phyloP scores from a whole-genome alignment of 306 rosid species.

The Rubus parviflorus region DNA sequence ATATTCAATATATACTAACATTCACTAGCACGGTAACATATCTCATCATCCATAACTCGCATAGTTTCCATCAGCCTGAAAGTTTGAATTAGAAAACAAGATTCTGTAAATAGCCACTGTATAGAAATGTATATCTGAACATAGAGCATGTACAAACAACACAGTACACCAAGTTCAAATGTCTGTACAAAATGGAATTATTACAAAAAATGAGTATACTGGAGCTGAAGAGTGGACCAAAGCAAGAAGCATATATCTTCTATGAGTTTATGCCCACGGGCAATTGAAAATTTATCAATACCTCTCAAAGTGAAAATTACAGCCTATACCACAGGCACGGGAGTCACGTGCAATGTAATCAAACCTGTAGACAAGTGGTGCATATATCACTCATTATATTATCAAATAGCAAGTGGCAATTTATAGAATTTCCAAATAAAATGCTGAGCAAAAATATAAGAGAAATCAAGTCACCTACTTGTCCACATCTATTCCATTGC shows the following conservation, averaged over 20 bases:
- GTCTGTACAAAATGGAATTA: slow-evolving; percentile 6
- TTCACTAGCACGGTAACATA: slow-evolving; percentile 81
- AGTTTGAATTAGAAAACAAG: slow-evolving; percentile 17
- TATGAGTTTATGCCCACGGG: slow-evolving; percentile 13
- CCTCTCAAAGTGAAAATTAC: slow-evolving; percentile 87
- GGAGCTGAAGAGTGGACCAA: slow-evolving; percentile 21
- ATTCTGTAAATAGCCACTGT: slow-evolving; percentile 12
- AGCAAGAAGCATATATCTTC: slow-evolving; percentile 18
- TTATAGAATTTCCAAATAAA: slow-evolving; percentile 7
- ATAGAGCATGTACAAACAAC: slow-evolving; percentile 22
- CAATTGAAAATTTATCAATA: slow-evolving; percentile 26
- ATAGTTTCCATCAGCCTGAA: slow-evolving; percentile 83
- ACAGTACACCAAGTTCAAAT: slow-evolving; percentile 18
- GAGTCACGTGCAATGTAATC: slow-evolving; percentile 92
- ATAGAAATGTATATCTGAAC: neutral
- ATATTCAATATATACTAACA: slow-evolving; percentile 51
- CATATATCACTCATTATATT: slow-evolving; percentile 5
- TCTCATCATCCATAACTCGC: slow-evolving; percentile 81
- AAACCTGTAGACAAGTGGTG: slow-evolving; percentile 53
- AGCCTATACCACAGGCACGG: slow-evolving; percentile 90
- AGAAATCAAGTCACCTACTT: slow-evolving; percentile 45
- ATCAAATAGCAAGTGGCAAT: slow-evolving; percentile 16
- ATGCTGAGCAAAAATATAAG: neutral
- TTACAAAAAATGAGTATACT: slow-evolving; percentile 10
- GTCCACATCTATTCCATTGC: slow-evolving; percentile 97